Evolutionary conservation across 1,139 yeast species (phyloP).

Genomic region (Saccharomyces hybrid): DNA sequence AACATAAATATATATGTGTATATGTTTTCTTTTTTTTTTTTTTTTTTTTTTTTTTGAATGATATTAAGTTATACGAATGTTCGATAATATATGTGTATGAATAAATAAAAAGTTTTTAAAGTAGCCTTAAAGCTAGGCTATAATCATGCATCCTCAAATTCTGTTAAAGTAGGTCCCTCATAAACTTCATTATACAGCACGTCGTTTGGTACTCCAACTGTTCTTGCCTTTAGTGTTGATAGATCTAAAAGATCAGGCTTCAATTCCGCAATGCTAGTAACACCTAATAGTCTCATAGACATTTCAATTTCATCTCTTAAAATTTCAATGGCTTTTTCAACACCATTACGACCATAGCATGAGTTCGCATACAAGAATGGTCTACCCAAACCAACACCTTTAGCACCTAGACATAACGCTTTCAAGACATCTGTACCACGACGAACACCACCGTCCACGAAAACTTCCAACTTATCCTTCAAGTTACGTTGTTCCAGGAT

Average conservation of each 20-base stretch:
- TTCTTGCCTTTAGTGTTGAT: constrained; percentile 35
- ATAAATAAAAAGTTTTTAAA: neutral
- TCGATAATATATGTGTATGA: neutral
- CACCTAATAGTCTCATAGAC: constrained; percentile 87
- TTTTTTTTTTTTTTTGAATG: neutral
- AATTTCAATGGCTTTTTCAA: constrained; percentile 64
- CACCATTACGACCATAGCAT: constrained; percentile 73
- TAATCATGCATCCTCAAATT: constrained; percentile 3
- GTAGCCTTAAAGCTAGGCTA: neutral
- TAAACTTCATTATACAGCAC: constrained; percentile 39
- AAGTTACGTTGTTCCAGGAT: constrained; percentile 42
- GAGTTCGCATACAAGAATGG: constrained; percentile 68
- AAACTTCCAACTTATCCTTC: constrained; percentile 41
- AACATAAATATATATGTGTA: too few relatives aligned
- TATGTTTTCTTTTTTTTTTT: neutral
- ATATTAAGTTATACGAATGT: neutral
- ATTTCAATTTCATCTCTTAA: constrained; percentile 74
- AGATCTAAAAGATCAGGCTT: constrained; percentile 48
- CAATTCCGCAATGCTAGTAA: constrained; percentile 54
- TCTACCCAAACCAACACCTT: constrained; percentile 69
- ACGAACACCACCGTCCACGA: constrained; percentile 52
- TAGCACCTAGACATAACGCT: constrained; percentile 66
- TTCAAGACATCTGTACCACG: constrained; percentile 61
- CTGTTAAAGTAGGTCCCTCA: constrained; percentile 28
- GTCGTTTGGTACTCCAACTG: constrained; percentile 43